Percentiles rank a stretch among this genome's conserved stretches.
Evolutionary conservation across 805 yeast genomes (phyloP).

Genomic region (Scheffersomyces coipomensis): DNA sequence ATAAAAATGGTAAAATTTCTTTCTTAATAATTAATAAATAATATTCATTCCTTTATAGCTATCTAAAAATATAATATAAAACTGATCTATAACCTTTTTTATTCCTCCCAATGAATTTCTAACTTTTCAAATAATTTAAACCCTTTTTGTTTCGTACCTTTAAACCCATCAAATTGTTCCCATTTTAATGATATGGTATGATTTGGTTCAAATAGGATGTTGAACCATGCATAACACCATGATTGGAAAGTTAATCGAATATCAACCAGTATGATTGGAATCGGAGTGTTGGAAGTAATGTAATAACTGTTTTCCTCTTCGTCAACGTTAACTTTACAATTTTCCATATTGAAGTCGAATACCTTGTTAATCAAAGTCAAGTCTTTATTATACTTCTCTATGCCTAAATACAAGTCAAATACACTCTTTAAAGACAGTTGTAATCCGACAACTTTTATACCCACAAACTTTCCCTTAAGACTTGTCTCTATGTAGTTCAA

Average conservation of each 20-base stretch:
- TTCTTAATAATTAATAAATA: not conserved
- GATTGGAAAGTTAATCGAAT: not conserved
- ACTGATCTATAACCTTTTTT: not conserved
- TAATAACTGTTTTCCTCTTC: too few species aligned
- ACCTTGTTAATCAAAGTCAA: not conserved
- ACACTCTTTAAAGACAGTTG: not conserved
- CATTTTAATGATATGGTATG: conserved; percentile 9
- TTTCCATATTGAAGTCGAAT: not conserved
- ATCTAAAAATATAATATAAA: too few species aligned
- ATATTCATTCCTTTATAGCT: not conserved
- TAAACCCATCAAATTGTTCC: conserved; percentile 63
- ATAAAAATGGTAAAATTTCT: not conserved
- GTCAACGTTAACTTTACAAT: not conserved
- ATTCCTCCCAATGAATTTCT: conserved; percentile 34
- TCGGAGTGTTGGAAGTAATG: not conserved
- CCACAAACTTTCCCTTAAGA: not conserved
- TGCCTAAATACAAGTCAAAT: not conserved
- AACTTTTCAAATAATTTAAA: conserved; percentile 49
- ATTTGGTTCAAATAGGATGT: conserved; percentile 40
- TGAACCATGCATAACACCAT: conserved; percentile 21
- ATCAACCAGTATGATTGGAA: not conserved
- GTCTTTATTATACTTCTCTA: not conserved
- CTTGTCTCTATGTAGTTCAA: not conserved
- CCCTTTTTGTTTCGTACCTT: conserved; percentile 60
- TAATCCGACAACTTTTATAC: not conserved